Conservation (phyloP, 1,284 basidiomycete genomes). For the Pyrrhoderma lamaoense region DNA sequence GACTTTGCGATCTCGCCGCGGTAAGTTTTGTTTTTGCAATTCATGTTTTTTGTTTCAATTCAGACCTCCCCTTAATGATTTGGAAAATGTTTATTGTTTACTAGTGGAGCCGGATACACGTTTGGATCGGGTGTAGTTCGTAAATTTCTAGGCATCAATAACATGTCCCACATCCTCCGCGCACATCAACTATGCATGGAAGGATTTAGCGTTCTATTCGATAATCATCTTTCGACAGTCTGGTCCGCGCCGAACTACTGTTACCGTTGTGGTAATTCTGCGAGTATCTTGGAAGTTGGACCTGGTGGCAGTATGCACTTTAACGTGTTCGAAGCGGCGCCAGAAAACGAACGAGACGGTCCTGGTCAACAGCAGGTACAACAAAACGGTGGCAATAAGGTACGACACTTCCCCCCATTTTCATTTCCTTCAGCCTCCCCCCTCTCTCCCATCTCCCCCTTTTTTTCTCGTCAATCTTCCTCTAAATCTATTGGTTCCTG, state of each 20-base stretch:
- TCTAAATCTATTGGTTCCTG: too few species aligned
- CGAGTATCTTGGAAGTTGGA: slow-evolving; percentile 93
- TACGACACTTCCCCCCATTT: slow-evolving; percentile 26
- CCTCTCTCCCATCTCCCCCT: too few species aligned
- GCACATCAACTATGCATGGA: slow-evolving; percentile 99
- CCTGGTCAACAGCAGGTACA: slow-evolving; percentile 69
- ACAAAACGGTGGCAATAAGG: slow-evolving; percentile 65
- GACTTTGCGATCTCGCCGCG: slow-evolving; percentile 98
- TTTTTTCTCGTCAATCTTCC: too few species aligned
- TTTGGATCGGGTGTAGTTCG: slow-evolving; percentile 98
- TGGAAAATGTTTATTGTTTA: slow-evolving; percentile 21
- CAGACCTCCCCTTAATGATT: slow-evolving; percentile 12
- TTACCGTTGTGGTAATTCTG: slow-evolving; percentile 95
- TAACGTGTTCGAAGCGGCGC: slow-evolving; percentile 97
- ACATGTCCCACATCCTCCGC: slow-evolving; percentile 95
- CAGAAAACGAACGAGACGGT: slow-evolving; percentile 90
- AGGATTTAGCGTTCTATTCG: slow-evolving; percentile 92
- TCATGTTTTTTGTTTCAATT: not conserved
- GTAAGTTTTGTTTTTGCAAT: slow-evolving; percentile 38
- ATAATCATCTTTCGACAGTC: slow-evolving; percentile 92
- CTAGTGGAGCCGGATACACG: slow-evolving; percentile 98
- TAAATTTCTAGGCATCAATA: slow-evolving; percentile 92
- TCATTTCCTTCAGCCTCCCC: not conserved
- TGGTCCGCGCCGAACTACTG: slow-evolving; percentile 99
- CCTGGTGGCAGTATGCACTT: slow-evolving; percentile 89